Evolutionary conservation across 1,284 basidiomycete genomes (phyloP), one percentile per base, ranked within the genome.

Genomic region (Papiliotrema terrestris): DNA sequence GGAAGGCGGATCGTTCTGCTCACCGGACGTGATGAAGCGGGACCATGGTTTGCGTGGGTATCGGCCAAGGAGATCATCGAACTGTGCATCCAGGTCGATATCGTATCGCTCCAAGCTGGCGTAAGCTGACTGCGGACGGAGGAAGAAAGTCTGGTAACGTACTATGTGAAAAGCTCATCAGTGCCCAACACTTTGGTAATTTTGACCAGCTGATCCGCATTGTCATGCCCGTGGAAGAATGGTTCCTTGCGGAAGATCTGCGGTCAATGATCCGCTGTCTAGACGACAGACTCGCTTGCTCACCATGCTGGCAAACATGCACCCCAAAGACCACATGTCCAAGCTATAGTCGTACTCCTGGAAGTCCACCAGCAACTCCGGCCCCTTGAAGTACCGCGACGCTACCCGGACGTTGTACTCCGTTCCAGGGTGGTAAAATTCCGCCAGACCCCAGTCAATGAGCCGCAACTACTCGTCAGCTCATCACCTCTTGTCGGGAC

Each of bases 231-330:
- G 72, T 98, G 95, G 84, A 98, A 98, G 81, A 98, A 96, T 14
- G 95, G 95, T 73, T 98, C 95, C 78, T 98, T 98, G 65, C 95
- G 86, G 84, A 98, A 98, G 72, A 98, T 98, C 91, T 95, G 66
- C 17, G 19, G 15, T 11, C 8, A 23, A 15, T 20, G 23, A 1
- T 15, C 19, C 8, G 20, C 20, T n/a, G 17, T 17, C 39, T 17
- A 15, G 5, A 5, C 17, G 19, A n/a, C 20, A 15, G 17, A 14
- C 14, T 8, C n/a, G 8, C 19, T 23, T n/a, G 69, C 82, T 62
- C 66, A 92, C 91, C 92, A 98, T 96, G n/a, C 89, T 91, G 14
- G 92, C 92, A 75, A 97, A 97, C 91, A 97, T 98, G 77, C 95
- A 98, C 6, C 95, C 95, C 68, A 91, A 86, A 78, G 90, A 93